These are phyloP conservation scores for Phytophthora europaea DNA, from an alignment of 352 stramenopile genomes.

Conservation along the genomic window DNA sequence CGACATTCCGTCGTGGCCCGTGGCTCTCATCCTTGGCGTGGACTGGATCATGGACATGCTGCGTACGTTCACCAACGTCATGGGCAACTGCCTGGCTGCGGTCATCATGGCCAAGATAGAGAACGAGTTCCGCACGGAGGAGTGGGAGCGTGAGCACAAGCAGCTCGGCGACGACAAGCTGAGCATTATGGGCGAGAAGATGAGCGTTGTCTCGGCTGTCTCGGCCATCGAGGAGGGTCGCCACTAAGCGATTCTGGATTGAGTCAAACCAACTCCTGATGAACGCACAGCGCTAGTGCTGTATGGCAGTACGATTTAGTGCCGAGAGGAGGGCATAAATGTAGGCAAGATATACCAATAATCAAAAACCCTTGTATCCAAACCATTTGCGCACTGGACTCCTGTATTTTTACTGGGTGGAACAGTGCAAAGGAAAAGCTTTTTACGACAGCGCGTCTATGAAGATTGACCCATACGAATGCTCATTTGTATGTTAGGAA, in stretches of 20 bases:
- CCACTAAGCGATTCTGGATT: not conserved
- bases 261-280: not conserved
- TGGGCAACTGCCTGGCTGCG: constrained; percentile 64
- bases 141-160: constrained; percentile 44
- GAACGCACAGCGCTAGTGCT: constrained; percentile 2
- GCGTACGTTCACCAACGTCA: constrained; percentile 64
- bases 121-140: constrained; percentile 64
- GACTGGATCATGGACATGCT: constrained; percentile 77
- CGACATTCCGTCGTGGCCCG: constrained; percentile 64
- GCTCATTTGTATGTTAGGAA: not conserved
- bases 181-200: constrained; percentile 33
- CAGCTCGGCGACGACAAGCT: constrained; percentile 25
- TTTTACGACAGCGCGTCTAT: not conserved
- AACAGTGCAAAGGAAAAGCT: not conserved
- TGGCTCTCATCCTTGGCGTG: constrained; percentile 61
- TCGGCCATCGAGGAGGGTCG: constrained; percentile 31
- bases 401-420: not conserved
- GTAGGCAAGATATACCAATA: constrained; percentile 10
- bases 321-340: constrained; percentile 4
- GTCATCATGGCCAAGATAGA: constrained; percentile 76
- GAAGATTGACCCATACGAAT: not conserved
- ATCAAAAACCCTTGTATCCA: constrained; percentile 7
- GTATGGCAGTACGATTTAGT: constrained; percentile 12
- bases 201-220: constrained; percentile 28
- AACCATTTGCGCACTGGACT: not conserved